Conservation (phyloP, 805 yeast species). For the Candida namnaoensis region DNA sequence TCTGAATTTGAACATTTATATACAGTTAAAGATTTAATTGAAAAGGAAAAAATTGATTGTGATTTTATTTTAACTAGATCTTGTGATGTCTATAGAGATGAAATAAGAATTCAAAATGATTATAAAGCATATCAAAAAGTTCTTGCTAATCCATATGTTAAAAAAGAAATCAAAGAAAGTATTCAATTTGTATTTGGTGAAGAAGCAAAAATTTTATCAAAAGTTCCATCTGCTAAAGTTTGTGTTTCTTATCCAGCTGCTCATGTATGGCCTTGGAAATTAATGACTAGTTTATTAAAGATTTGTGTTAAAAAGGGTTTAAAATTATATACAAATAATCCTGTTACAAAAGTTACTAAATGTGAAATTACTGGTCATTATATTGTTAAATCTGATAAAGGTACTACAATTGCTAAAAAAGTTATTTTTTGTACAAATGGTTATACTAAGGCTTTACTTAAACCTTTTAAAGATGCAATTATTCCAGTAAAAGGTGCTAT, state of each 20-base stretch:
- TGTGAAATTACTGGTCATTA: not conserved
- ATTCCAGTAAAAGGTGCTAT: slow-evolving; percentile 26
- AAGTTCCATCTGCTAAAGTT: slow-evolving; percentile 84
- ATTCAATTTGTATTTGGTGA: slow-evolving; percentile 24
- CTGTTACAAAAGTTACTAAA: slow-evolving; percentile 23
- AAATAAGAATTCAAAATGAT: slow-evolving; percentile 9
- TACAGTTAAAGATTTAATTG: slow-evolving; percentile 23
- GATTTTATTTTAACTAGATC: slow-evolving; percentile 24
- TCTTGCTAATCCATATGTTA: slow-evolving; percentile 21
- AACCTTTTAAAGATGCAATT: slow-evolving; percentile 19
- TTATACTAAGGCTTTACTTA: slow-evolving; percentile 27
- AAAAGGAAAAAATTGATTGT: slow-evolving; percentile 27
- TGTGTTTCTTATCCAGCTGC: slow-evolving; percentile 39
- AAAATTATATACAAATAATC: slow-evolving; percentile 33
- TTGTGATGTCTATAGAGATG: slow-evolving; percentile 22
- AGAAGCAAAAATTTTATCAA: slow-evolving; percentile 39
- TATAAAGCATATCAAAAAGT: slow-evolving; percentile 8
- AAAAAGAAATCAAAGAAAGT: slow-evolving; percentile 19
- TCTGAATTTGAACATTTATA: slow-evolving; percentile 28
- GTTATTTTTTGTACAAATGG: slow-evolving; percentile 23
- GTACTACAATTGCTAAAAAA: slow-evolving; percentile 21
- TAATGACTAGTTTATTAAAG: slow-evolving; percentile 25
- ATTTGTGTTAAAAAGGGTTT: slow-evolving; percentile 23
- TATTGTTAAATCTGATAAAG: slow-evolving; percentile 8
- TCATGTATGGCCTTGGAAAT: slow-evolving; percentile 35